Conservation (phyloP, 2,329 filamentous ascomycete genomes). For the Neofusicoccum cordaticola region DNA sequence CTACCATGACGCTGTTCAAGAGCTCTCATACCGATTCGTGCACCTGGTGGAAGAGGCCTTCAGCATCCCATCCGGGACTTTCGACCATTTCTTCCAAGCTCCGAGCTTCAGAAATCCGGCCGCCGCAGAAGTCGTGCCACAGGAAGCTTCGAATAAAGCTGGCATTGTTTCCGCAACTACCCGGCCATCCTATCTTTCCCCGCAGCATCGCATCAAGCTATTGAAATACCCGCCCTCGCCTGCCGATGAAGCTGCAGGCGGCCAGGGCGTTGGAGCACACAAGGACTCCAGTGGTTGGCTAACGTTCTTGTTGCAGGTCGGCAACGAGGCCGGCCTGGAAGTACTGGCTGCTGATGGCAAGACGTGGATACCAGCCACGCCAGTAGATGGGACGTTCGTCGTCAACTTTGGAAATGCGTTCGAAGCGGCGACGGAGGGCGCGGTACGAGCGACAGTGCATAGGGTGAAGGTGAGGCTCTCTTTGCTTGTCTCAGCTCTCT, state of each 20-base stretch:
- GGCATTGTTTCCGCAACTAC: no score
- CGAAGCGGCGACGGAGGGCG: slow-evolving; percentile 55
- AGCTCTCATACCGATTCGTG: slow-evolving; percentile 54
- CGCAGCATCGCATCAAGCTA: slow-evolving; percentile 59
- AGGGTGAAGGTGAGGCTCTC: slow-evolving; percentile 27
- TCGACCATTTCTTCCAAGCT: slow-evolving; percentile 50
- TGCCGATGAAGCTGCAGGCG: background rate
- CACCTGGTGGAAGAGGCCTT: slow-evolving; percentile 57
- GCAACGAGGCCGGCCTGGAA: slow-evolving; percentile 52
- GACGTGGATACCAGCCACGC: slow-evolving; percentile 51
- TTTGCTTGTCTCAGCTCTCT: background rate
- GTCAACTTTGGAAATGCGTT: slow-evolving; percentile 60
- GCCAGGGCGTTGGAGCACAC: slow-evolving; percentile 60
- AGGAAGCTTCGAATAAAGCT: background rate
- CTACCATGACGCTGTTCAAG: slow-evolving; percentile 54
- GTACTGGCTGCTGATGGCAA: slow-evolving; percentile 48
- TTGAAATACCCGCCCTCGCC: slow-evolving; percentile 50
- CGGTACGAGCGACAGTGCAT: slow-evolving; percentile 53
- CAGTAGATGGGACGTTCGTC: slow-evolving; percentile 51
- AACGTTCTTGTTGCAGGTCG: slow-evolving; percentile 62
- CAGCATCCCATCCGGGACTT: slow-evolving; percentile 46
- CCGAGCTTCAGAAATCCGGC: background rate
- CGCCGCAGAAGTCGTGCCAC: background rate
- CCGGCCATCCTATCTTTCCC: slow-evolving; percentile 22
- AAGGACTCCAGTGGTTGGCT: slow-evolving; percentile 64